These are phyloP conservation scores for Solanum pennellii DNA, from an alignment of 257 asterid species.

Conservation along the genomic window DNA sequence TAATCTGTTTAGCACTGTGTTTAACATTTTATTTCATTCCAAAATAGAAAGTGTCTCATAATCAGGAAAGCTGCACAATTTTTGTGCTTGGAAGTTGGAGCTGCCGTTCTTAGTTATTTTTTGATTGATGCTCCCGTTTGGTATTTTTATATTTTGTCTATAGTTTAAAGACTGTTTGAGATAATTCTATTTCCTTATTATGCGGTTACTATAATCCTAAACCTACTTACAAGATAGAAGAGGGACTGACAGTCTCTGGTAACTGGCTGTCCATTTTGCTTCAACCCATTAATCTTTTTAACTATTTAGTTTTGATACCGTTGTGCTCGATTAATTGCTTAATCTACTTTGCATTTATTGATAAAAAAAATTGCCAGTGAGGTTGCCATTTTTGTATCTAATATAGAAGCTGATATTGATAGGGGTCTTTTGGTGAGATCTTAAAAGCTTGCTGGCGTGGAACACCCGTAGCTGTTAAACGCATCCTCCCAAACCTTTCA, in stretches of 20 bases:
- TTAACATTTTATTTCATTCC: neutral
- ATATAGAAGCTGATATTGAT: conserved; percentile 18
- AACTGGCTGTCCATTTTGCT: neutral
- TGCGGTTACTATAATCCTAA: neutral
- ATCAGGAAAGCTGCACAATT: neutral
- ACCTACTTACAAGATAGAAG: neutral
- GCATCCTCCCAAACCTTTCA: conserved; percentile 94
- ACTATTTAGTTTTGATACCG: neutral
- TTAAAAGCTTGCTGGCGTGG: conserved; percentile 92
- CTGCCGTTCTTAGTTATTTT: neutral
- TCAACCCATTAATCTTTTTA: neutral
- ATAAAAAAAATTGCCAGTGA: neutral
- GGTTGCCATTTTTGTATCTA: neutral
- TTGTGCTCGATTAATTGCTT: neutral
- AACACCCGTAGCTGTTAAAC: conserved; percentile 94
- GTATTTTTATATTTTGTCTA: neutral
- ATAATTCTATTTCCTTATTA: neutral
- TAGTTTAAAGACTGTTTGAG: neutral
- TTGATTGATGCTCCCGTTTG: neutral
- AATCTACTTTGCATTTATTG: neutral
- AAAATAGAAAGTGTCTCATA: neutral
- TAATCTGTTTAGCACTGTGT: neutral
- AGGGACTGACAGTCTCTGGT: neutral
- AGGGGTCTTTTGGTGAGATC: conserved; percentile 99
- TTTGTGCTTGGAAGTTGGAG: neutral